Evolutionary conservation across 1,139 yeast species (phyloP), one percentile per base, ranked within the genome.

Genomic region (Hemisphaericaspora xylanilytica): DNA sequence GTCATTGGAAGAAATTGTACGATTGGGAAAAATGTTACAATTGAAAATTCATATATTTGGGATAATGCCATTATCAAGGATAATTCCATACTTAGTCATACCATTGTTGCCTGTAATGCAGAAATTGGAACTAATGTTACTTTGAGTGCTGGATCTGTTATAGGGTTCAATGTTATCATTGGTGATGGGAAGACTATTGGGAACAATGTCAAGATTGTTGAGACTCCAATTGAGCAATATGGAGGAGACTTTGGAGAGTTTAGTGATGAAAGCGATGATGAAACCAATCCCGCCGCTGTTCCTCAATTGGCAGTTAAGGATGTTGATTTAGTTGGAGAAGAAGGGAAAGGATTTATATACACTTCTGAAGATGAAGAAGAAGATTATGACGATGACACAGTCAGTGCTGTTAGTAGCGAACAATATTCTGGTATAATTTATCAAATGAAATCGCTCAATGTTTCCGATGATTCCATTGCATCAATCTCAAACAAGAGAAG

Each of bases 1-100:
- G 85, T 86, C 4, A 79, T 92, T 56, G 98, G 98, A 12, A 79
- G 90, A 50, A 75, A 84, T 47, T 90, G 97, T 63, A 72, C 65
- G 40, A 87, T 92, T 52, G 97, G 97, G 17, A 75, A 80, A 41
- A 81, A 85, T 52, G 95, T 85, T 22, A 58, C 49, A 2, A 78
- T 92, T 39, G 73, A 67, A 35, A 82, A 86, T 52, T 80, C 96
- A 16, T 90, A 85, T 55, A 75, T 92, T 33, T 92, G 97, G 96
- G 95, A 88, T 49, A 77, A 84, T 49, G 82, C 85, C 1, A 63
- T 67, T 1, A 79, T 94, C 46, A 88, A 77, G 40, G 94, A 88
- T 55, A 73, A 79, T 35, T 71, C 78, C 12, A 61, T 58, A 1
- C 63, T 92, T 15, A 68, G 67, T 33, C 76, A 78, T 48, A 70